A percentile compares a stretch with the other conserved stretches of the same genome.
Evolutionary conservation across 2,329 filamentous ascomycete genomes (phyloP).

Genomic region (Coniochaeta prunicola): DNA sequence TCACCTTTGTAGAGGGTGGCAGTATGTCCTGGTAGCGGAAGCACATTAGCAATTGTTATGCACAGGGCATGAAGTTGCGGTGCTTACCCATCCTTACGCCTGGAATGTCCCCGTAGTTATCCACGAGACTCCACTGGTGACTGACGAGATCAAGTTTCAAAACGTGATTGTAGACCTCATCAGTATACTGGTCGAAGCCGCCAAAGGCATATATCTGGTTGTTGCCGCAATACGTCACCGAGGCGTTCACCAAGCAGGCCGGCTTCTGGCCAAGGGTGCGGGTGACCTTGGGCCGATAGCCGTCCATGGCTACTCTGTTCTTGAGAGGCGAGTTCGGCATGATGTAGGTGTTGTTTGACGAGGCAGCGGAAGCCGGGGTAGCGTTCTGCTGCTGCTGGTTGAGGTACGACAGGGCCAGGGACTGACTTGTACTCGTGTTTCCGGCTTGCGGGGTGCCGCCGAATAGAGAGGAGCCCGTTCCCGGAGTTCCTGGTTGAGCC

Average conservation of each 20-base stretch:
- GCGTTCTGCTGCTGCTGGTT: slow-evolving; percentile 1
- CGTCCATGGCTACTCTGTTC: slow-evolving; percentile 56
- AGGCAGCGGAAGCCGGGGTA: slow-evolving; percentile 31
- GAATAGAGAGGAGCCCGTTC: slow-evolving; percentile 33
- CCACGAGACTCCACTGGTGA: slow-evolving; percentile 89
- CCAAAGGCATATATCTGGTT: slow-evolving; percentile 98
- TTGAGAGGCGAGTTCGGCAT: slow-evolving; percentile 82
- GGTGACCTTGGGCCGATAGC: slow-evolving; percentile 78
- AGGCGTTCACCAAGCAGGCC: slow-evolving; percentile 94
- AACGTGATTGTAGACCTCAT: slow-evolving; percentile 98
- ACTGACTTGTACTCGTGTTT: slow-evolving; percentile 12
- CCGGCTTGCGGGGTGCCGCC: slow-evolving; percentile 28
- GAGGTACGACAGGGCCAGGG: slow-evolving; percentile 18
- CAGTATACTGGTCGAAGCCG: slow-evolving; percentile 96
- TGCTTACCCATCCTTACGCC: slow-evolving; percentile 86
- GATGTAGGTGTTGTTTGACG: slow-evolving; percentile 75
- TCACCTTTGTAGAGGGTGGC: slow-evolving; percentile 89
- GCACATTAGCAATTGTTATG: slow-evolving; percentile 8
- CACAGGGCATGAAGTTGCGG: slow-evolving; percentile 6
- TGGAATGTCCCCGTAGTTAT: slow-evolving; percentile 97
- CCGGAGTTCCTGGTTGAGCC: slow-evolving; percentile 38
- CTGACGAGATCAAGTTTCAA: slow-evolving; percentile 79
- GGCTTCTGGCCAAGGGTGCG: slow-evolving; percentile 74
- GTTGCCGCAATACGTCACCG: slow-evolving; percentile 96
- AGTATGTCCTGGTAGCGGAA: slow-evolving; percentile 65